phyloP scores from a whole-genome alignment of 1,284 basidiomycete species.

The Lentinula novae-zelandiae region DNA sequence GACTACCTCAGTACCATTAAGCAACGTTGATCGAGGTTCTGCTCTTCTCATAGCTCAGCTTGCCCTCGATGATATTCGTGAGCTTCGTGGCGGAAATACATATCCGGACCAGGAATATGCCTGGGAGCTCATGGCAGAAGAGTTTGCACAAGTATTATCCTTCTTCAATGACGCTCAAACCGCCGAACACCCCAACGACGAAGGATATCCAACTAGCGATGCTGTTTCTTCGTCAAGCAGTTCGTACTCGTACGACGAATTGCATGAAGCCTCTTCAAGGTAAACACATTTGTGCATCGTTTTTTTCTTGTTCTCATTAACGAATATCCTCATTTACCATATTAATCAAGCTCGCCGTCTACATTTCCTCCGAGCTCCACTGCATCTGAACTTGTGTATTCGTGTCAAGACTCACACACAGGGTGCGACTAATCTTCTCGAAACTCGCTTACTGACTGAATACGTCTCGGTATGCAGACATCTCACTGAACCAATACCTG shows the following conservation, averaged over 20 bases:
- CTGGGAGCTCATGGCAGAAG: slow-evolving; percentile 10
- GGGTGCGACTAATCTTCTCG: background rate
- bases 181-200: background rate
- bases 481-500: background rate
- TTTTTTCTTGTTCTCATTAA: background rate
- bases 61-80: slow-evolving; percentile 24
- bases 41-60: slow-evolving; percentile 31
- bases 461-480: too few species aligned
- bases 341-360: background rate
- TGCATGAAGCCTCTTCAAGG: background rate
- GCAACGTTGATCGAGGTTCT: slow-evolving; percentile 26
- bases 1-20: background rate
- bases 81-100: background rate
- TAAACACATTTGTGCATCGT: background rate
- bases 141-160: slow-evolving; percentile 3
- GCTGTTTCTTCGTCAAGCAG: background rate
- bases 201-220: background rate
- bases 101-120: slow-evolving; percentile 10
- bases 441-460: background rate
- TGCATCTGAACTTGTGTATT: background rate
- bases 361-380: background rate
- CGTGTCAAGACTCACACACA: background rate
- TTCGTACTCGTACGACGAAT: background rate
- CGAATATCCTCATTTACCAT: background rate
- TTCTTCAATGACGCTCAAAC: background rate